Percentiles rank a stretch among this genome's conserved stretches.
Conservation (phyloP, 1,284 basidiomycete genomes). For the Sphaerobolus stellatus region DNA sequence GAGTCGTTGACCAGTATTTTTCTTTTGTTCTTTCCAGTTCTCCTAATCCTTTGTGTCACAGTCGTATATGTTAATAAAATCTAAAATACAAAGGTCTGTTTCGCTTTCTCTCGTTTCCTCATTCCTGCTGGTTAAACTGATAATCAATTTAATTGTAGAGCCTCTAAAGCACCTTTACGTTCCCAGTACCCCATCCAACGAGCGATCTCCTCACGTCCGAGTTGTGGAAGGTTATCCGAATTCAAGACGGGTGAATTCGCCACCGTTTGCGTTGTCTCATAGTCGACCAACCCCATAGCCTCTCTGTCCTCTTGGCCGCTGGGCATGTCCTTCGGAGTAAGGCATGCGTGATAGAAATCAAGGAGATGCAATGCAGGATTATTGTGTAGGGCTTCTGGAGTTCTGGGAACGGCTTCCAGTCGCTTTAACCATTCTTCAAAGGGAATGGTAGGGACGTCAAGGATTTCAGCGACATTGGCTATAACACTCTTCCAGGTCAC, state of each 20-base stretch:
- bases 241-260: not conserved
- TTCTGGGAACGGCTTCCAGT: constrained; percentile 17
- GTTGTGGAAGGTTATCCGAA: not conserved
- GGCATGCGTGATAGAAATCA: constrained; percentile 7
- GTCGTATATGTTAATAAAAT: no score
- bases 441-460: constrained; percentile 26
- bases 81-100: no score
- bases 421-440: constrained; percentile 30
- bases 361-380: constrained; percentile 8
- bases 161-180: constrained; percentile 1
- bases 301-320: not conserved
- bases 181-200: constrained; percentile 11
- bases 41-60: no score
- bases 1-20: no score
- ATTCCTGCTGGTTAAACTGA: no score
- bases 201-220: constrained; percentile 1
- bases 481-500: constrained; percentile 23
- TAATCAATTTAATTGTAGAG: no score
- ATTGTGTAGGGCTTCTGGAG: constrained; percentile 5
- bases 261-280: not conserved
- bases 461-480: constrained; percentile 18
- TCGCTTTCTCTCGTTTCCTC: no score
- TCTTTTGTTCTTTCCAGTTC: no score
- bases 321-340: not conserved
- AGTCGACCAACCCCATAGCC: constrained; percentile 2